Percentiles rank a stretch among this genome's conserved stretches.
phyloP scores from a whole-genome alignment of 2,329 filamentous ascomycete species.

The Lecanosticta acicola region DNA sequence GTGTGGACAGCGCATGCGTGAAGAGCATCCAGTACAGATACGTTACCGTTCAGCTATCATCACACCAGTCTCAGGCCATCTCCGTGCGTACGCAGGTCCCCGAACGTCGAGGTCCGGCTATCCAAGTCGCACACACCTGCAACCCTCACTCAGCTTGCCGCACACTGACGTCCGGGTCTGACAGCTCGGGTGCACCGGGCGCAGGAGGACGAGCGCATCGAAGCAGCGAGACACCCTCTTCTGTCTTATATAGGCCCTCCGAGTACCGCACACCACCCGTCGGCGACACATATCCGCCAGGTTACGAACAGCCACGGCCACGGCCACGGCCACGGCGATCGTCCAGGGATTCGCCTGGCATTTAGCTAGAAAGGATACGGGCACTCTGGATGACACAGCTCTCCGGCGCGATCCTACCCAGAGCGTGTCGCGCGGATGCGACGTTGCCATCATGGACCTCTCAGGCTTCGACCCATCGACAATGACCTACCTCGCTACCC shows the following conservation, averaged over 20 bases:
- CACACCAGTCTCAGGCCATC: not conserved
- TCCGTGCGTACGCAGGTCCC: slow-evolving; percentile 10
- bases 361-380: not conserved
- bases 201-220: slow-evolving; percentile 5
- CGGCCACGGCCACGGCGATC: too few relatives aligned
- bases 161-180: slow-evolving; percentile 10
- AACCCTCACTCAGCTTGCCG: slow-evolving; percentile 3
- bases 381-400: slow-evolving; percentile 13
- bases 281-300: too few relatives aligned
- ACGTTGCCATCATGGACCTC: slow-evolving; percentile 24
- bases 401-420: slow-evolving; percentile 8
- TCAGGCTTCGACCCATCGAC: slow-evolving; percentile 30
- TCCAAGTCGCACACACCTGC: slow-evolving; percentile 15
- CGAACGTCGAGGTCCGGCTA: slow-evolving; percentile 8
- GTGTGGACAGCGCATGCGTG: too few relatives aligned
- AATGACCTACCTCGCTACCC: slow-evolving; percentile 57
- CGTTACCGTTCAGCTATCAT: too few relatives aligned
- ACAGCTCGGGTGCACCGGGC: slow-evolving; percentile 2
- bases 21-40: too few relatives aligned
- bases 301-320: too few relatives aligned
- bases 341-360: not conserved
- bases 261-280: too few relatives aligned
- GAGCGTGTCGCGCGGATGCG: slow-evolving; percentile 15
- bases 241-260: too few relatives aligned
- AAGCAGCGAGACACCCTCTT: slow-evolving; percentile 4